Base-by-base conservation (phyloP, 305 asterid species). In the Striga hermonthica region DNA sequence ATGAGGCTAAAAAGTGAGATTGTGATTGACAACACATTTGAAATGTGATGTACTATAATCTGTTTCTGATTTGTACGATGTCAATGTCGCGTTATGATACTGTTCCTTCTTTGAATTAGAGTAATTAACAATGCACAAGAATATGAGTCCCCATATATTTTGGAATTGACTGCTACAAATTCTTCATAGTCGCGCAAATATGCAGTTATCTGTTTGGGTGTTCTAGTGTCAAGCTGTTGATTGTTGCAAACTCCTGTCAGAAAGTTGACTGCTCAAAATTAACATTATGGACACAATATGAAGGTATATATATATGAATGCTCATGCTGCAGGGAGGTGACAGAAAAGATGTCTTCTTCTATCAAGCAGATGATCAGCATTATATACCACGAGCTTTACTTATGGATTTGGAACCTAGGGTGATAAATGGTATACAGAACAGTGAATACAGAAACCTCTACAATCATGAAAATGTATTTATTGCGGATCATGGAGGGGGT, bases 381-480 rank as follows among this genome's bases (percentile, higher is more conserved):
- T 94, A 94, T 66, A 79, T 94, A 58, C 99, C 97, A 10, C 87
- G 97, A 71, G 99, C 97, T 28, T 76, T 94, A 66, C 85, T 94
- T 65, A 94, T 94, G 97, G 99, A 94, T 79, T 80, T 94, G 79
- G 97, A 94, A 83, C 99, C 99, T 69, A 88, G 99, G 72, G 99
- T 94, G 60, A 90, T 94, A 40, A 90, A 94, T 69, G 90, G 96
- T 64, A 94, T 94, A 71, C 99, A 94, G 66, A 94, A 90, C 68
- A 82, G 99, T 66, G 99, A 94, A 70, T 94, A 94, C 80, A 79
- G 91, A 78, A 90, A 90, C 70, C 95, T 94, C 34, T 94, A 94
- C 83, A 94, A 94, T 81, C 99, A 91, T 14, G 99, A 94, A 85
- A 94, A 94, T 49, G 79, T 88, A 48, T 94, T 94, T 67, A 83